Evolutionary conservation across 106 monocot species (phyloP).

Genomic region (Dioscorea zingiberensis): DNA sequence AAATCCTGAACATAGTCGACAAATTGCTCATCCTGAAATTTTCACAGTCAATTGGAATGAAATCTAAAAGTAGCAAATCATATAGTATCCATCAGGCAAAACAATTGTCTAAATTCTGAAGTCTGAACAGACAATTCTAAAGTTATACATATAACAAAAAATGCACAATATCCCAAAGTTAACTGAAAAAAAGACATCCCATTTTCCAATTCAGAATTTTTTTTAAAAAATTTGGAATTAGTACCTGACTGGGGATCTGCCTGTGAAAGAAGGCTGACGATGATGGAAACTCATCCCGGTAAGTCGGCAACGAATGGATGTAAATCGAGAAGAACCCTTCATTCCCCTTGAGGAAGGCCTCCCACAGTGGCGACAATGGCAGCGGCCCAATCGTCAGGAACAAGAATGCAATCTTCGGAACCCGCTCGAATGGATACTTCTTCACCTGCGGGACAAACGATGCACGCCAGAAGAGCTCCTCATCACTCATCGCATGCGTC

Average conservation of each 20-base stretch:
- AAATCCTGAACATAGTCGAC: too few species aligned
- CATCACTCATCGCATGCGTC: constrained; percentile 50
- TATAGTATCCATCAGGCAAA: too few species aligned
- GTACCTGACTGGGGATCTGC: neutral
- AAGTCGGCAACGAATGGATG: constrained; percentile 47
- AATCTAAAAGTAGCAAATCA: too few species aligned
- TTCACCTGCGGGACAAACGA: constrained; percentile 40
- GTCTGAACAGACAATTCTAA: too few species aligned
- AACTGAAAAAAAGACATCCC: too few species aligned
- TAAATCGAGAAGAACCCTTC: constrained; percentile 41
- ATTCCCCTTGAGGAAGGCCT: constrained; percentile 43
- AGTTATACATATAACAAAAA: too few species aligned
- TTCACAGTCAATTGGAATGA: too few species aligned
- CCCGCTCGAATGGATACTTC: constrained; percentile 47
- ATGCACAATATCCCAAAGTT: too few species aligned
- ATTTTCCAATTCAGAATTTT: too few species aligned
- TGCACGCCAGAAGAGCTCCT: constrained; percentile 52
- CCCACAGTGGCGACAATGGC: constrained; percentile 55
- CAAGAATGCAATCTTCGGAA: constrained; percentile 62
- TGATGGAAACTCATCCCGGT: constrained; percentile 2
- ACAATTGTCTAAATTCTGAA: too few species aligned
- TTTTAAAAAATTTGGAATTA: too few species aligned
- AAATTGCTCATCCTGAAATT: too few species aligned
- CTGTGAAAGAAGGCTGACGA: neutral
- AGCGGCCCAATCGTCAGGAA: constrained; percentile 41